Evolutionary conservation across 2,329 filamentous ascomycete species (phyloP), one percentile per base, ranked within the genome.

Genomic region (Proliferodiscus dingleyae): DNA sequence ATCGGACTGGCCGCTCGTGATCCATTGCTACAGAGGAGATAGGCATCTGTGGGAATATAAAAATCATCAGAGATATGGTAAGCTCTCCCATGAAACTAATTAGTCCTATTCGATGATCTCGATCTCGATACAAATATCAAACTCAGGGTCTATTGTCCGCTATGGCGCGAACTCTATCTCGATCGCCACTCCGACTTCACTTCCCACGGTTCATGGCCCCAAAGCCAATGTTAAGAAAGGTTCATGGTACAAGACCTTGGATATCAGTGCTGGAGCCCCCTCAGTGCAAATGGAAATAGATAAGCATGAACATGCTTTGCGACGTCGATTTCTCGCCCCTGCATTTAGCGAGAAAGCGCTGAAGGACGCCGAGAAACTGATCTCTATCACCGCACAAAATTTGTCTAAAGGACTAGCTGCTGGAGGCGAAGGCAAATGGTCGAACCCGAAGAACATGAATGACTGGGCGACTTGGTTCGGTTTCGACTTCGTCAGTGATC

Each of bases 401-500:
- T 21, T 51, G 9, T 39, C 36, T 19, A 22, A 23, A 5, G 32
- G 41, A 2, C 37, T 54, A 6, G 24, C 33, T 22, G 23, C 26
- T 16, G 38, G 42, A n/a, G 19, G 34, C 24, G 44, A 53, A 10
- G 40, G 47, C n/a, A 50, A 53, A 21, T 52, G 47, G 50, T 36
- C 30, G 4, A 28, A 40, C 6, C 30, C 49, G 18, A 41, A 41
- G 30, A 49, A 53, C 23, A 60, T 67, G 52, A 56, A 47, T 13
- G 52, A 61, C 38, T 68, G 65, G 65, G 62, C 54, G 41, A 64
- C 64, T 32, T 65, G 58, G 47, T 47, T 60, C 4, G 59, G 65
- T 3, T 68, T 69, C 50, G 67, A 68, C 49, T 58, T 68, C 26
- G 61, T 68, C 26, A 67, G 67, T 19, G 68, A 71, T 46, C 60